Evolutionary conservation across 129 eudicot species (phyloP).

Genomic region (carrot (Daucus carota)): DNA sequence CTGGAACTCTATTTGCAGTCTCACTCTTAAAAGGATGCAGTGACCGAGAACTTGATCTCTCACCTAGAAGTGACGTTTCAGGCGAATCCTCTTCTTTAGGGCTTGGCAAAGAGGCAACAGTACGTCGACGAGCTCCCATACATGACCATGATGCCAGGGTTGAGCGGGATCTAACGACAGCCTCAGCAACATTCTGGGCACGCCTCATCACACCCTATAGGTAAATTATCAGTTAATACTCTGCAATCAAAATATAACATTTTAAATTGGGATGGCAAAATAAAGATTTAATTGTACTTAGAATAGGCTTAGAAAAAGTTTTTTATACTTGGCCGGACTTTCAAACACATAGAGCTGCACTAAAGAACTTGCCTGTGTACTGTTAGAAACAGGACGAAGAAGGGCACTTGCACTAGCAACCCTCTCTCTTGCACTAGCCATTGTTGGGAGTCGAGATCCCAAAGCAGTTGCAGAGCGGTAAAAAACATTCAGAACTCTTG

Average conservation of each 20-base stretch:
- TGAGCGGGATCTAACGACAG: constrained; percentile 84
- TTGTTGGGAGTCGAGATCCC: constrained; percentile 93
- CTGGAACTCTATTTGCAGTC: constrained; percentile 17
- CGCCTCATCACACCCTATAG: constrained; percentile 85
- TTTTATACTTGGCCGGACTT: neutral
- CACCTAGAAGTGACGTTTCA: constrained; percentile 47
- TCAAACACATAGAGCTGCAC: neutral
- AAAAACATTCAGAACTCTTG: constrained; percentile 70
- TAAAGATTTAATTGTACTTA: too few relatives aligned
- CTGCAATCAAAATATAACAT: neutral
- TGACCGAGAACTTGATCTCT: constrained; percentile 2
- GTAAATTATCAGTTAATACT: neutral
- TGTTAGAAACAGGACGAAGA: constrained; percentile 84
- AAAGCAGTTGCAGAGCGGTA: constrained; percentile 94
- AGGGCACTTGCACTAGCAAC: constrained; percentile 97
- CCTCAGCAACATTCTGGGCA: constrained; percentile 93
- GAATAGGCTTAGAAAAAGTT: neutral
- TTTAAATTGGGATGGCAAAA: too few relatives aligned
- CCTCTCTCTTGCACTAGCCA: constrained; percentile 81
- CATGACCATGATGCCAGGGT: constrained; percentile 87
- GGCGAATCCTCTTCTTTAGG: constrained; percentile 37
- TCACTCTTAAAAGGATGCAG: constrained; percentile 25
- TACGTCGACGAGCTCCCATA: constrained; percentile 96
- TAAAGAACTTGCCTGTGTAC: constrained; percentile 63
- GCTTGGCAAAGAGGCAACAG: constrained; percentile 32